Base-by-base conservation (phyloP, 352 stramenopile species). In the Phytophthora syringae region DNA sequence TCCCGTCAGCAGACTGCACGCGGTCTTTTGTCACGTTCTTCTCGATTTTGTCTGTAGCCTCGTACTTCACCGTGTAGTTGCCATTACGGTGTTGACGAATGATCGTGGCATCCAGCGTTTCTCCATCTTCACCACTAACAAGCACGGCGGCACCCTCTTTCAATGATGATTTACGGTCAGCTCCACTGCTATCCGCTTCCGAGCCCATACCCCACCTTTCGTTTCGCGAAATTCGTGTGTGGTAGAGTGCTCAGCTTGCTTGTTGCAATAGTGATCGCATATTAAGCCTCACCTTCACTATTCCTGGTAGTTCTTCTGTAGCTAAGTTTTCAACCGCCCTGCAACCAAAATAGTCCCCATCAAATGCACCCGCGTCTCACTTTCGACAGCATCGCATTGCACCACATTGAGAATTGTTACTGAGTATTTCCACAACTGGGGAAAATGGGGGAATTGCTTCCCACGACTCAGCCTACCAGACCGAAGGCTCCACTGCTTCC, bases 371-470 rank as follows among this genome's bases (percentile, higher is more conserved):
- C 27, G 39, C 20, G 18, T 61, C 32, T 47, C 48, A 52, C 18
- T 49, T 58, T 18, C 21, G 22, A 36, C 2, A 28, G 7, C 7
- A n/a, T 24, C 7, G n/a, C 39, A 27, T 15, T 25, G 18, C 2
- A 45, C n/a, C 5, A 10, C 7, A 43, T 6, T 6, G n/a, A 43
- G n/a, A 21, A 43, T 39, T 39, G 27, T 32, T 32, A 32, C 4
- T 9, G 27, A 7, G 27, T 51, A 15, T 27, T 52, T 16, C n/a
- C 18, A 25, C 34, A 37, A 7, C 13, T 43, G 25, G 42, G 15
- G 20, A 27, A 51, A 86, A 82, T 74, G 77, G 74, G 74, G 3
- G 79, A 34, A 60, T 78, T 79, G n/a, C 60, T 10, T 86, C 77
- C 3, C 74, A 82, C 32, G 72, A 82, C 15, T 43, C 69, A 1